Evolutionary conservation across 2,329 filamentous ascomycete genomes (phyloP).

Genomic region (Phialophora macrospora): DNA sequence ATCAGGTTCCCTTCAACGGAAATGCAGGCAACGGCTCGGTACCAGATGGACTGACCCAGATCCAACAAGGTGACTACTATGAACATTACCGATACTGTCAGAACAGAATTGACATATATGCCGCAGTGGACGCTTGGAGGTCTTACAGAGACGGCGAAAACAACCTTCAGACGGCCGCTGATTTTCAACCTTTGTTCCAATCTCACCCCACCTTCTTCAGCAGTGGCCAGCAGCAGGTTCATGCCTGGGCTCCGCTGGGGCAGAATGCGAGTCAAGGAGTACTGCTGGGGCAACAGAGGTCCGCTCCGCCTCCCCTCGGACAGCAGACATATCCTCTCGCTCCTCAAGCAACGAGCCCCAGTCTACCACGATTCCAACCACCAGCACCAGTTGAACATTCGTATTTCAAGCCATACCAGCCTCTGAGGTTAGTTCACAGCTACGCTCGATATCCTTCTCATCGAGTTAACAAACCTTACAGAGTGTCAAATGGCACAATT

Average conservation of each 20-base stretch:
- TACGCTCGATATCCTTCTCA: conserved; percentile 38
- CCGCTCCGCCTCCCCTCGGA: background rate
- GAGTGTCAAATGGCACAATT: conserved; percentile 28
- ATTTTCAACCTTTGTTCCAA: background rate
- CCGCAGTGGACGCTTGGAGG: conserved; percentile 38
- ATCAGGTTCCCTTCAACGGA: background rate
- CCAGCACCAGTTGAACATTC: background rate
- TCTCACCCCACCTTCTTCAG: background rate
- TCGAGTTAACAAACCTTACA: conserved; percentile 40
- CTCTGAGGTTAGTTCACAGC: conserved; percentile 38
- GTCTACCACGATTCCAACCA: conserved; percentile 5
- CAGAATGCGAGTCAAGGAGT: background rate
- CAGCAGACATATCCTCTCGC: background rate
- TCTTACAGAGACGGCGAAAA: conserved; percentile 33
- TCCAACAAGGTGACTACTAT: conserved; percentile 36
- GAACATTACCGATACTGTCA: conserved; percentile 22
- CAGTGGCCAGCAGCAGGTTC: background rate
- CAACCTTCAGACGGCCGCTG: conserved; percentile 30
- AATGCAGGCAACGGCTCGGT: conserved; percentile 3
- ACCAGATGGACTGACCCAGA: conserved; percentile 15
- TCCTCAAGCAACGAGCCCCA: conserved; percentile 6
- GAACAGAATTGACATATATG: conserved; percentile 36
- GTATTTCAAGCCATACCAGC: conserved; percentile 24
- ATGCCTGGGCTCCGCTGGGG: background rate
- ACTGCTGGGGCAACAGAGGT: background rate